Conservation (phyloP, 805 yeast genomes). For the Metschnikowia santaceciliae region DNA sequence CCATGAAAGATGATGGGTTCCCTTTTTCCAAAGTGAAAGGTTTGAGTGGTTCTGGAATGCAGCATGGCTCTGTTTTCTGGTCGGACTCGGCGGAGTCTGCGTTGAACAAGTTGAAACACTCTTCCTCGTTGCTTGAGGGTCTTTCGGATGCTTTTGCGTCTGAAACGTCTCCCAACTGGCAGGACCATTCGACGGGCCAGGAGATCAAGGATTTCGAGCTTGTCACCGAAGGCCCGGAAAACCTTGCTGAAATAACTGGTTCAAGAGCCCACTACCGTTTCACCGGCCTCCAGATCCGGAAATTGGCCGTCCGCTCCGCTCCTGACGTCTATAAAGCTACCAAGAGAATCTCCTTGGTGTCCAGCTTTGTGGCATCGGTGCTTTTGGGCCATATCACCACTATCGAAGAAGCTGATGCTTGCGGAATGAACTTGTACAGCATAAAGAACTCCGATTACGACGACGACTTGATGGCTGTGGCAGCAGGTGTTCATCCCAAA, state of each 20-base stretch:
- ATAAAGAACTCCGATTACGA: slow-evolving; percentile 54
- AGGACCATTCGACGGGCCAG: slow-evolving; percentile 79
- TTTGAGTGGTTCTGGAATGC: slow-evolving; percentile 85
- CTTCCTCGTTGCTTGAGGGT: slow-evolving; percentile 41
- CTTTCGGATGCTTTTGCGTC: slow-evolving; percentile 55
- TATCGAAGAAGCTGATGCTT: slow-evolving; percentile 81
- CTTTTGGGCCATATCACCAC: slow-evolving; percentile 60
- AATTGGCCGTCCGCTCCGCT: slow-evolving; percentile 51
- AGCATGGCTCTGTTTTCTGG: slow-evolving; percentile 90
- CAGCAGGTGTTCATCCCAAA: slow-evolving; percentile 47
- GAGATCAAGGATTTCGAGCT: slow-evolving; percentile 63
- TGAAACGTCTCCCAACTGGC: slow-evolving; percentile 85
- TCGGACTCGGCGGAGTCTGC: slow-evolving; percentile 42
- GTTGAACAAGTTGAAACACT: slow-evolving; percentile 35
- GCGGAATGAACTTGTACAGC: slow-evolving; percentile 91
- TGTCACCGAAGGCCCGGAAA: slow-evolving; percentile 53
- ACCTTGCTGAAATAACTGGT: slow-evolving; percentile 69
- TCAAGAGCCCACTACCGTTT: slow-evolving; percentile 86
- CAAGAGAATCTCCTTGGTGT: slow-evolving; percentile 63
- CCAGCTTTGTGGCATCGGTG: slow-evolving; percentile 72
- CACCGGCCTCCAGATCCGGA: slow-evolving; percentile 89
- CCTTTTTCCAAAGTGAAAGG: slow-evolving; percentile 60
- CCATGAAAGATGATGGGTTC: slow-evolving; percentile 48
- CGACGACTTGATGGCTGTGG: slow-evolving; percentile 50
- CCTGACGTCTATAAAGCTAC: slow-evolving; percentile 55